Conservation (phyloP, 2,329 filamentous ascomycete species). For the Xylariaceae sp. region DNA sequence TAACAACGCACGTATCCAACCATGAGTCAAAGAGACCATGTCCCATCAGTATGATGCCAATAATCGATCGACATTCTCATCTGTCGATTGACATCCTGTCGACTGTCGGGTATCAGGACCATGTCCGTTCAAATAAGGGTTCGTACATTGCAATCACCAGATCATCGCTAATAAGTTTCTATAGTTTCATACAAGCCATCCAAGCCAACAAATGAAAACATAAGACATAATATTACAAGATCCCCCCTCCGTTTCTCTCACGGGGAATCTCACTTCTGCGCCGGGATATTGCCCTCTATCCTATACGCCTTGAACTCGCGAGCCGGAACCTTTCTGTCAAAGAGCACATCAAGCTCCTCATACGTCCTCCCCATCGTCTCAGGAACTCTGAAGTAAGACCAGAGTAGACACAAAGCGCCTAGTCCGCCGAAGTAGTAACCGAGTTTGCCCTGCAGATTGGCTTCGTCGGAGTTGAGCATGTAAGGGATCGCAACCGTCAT, state of each 20-base stretch:
- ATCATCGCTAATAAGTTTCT: too few species aligned
- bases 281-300: conserved; percentile 20
- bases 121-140: too few species aligned
- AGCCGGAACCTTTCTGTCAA: conserved; percentile 30
- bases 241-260: not conserved
- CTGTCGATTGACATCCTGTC: too few species aligned
- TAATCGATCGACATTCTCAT: too few species aligned
- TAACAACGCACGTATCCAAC: too few species aligned
- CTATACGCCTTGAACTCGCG: conserved; percentile 31
- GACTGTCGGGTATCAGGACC: too few species aligned
- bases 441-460: conserved; percentile 40
- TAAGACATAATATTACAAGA: too few species aligned
- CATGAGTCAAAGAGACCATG: too few species aligned
- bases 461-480: conserved; percentile 41
- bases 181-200: too few species aligned
- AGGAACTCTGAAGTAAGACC: conserved; percentile 34
- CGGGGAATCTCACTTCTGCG: conserved; percentile 9
- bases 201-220: too few species aligned
- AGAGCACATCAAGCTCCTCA: conserved; percentile 32
- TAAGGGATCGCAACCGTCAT: conserved; percentile 43
- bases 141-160: too few species aligned
- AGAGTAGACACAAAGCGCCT: conserved; percentile 34
- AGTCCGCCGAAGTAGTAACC: conserved; percentile 39
- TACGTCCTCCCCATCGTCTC: conserved; percentile 32
- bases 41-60: too few species aligned